Evolutionary conservation across 1,284 basidiomycete species (phyloP), one percentile per base, ranked within the genome.

Genomic region (Trichosporon faecale): DNA sequence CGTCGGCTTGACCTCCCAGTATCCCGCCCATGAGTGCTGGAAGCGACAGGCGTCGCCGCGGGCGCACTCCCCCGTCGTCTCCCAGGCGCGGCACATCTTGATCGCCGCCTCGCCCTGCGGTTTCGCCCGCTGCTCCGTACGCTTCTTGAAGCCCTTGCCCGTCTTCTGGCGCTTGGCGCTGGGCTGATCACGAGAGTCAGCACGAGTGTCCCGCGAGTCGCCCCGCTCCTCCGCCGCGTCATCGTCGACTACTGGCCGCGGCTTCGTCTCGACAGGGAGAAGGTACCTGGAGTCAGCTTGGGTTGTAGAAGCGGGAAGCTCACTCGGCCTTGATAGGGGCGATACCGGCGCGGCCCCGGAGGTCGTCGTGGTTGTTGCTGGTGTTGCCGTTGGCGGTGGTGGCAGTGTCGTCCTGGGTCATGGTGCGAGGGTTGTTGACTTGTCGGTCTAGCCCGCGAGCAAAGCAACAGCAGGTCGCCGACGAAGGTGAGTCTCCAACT

Each of bases 281-380:
- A 92, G 83, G 76, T 86, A 93, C 83, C 91, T 69, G 64, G 1
- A n/a, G 46, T 55, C 31, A 69, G 64, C 64, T 21, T n/a, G n/a
- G 3, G 46, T 12, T 12, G 33, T 35, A 23, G 8, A 2, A 31
- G 66, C 40, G 67, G 12, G 49, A 11, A 61, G 82, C 88, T 76
- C 80, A 93, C 92, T 92, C 90, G 76, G 87, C 76, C 82, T 92
- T 94, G 74, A 94, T 86, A 2, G 89, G 88, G 0, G 91, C 92
- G 11, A 89, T 90, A 63, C 91, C 91, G 3, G 65, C 61, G 9
- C 68, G 70, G 2, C 69, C 68, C 2, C 72, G 40, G 33, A 66
- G 46, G 29, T 66, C 70, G 23, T 67, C 52, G 9, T 44, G 44
- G 61, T 57, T 52, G 37, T 21, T 40, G 14, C 2, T 60, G 64